A percentile compares a stretch with the other conserved stretches of the same genome.
Conservation (phyloP, 192 early-diverging fungal species). For the Pecoramyces ruminantium region DNA sequence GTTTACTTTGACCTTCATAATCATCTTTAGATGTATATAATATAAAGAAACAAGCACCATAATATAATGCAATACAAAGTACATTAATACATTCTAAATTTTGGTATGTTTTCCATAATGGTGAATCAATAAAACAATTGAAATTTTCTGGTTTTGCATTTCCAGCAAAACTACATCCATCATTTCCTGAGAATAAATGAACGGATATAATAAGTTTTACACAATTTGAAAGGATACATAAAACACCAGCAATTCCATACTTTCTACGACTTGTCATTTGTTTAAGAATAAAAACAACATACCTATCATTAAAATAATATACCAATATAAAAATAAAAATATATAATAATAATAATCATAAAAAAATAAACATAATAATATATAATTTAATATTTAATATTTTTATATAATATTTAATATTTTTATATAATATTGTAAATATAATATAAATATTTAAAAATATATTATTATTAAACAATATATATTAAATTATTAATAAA, state of each 20-base stretch:
- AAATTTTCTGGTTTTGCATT: neutral
- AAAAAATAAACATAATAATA: no score
- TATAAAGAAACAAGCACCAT: neutral
- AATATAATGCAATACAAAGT: neutral
- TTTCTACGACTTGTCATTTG: neutral
- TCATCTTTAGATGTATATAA: neutral
- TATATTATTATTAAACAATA: no score
- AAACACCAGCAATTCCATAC: neutral
- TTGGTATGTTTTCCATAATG: neutral
- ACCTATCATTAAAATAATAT: neutral
- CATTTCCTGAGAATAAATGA: neutral
- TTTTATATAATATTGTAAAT: no score
- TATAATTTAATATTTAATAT: no score
- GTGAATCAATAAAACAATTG: neutral
- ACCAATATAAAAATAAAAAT: no score
- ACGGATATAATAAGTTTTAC: neutral
- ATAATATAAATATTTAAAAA: no score
- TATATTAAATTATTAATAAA: no score
- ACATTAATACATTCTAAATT: neutral
- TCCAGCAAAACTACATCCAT: neutral
- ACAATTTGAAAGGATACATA: neutral
- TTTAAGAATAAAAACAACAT: neutral
- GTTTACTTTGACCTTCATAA: neutral
- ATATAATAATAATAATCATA: no score
- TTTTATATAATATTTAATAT: no score